Percentiles rank a stretch among this genome's conserved stretches.
phyloP scores from a whole-genome alignment of 306 rosid genomes.

The Datisca glomerata region DNA sequence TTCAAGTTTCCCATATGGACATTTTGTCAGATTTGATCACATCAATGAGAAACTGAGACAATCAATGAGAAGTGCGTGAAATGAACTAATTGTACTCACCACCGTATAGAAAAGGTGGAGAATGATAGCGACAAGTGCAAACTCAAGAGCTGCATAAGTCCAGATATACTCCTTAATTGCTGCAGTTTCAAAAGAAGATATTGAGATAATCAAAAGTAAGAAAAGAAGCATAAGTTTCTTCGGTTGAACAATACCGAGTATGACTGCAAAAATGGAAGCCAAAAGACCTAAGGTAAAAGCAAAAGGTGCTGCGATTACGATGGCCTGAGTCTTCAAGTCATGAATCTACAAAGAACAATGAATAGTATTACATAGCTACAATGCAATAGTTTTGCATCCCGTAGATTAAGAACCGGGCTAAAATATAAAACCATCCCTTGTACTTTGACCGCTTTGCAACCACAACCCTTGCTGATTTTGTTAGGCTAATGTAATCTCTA shows the following conservation, averaged over 20 bases:
- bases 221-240: neutral
- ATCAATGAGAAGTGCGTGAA: neutral
- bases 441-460: too few relatives aligned
- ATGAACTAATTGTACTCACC: constrained; percentile 36
- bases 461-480: too few relatives aligned
- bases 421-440: neutral
- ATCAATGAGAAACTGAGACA: neutral
- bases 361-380: too few relatives aligned
- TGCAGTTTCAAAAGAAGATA: too few relatives aligned
- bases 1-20: too few relatives aligned
- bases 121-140: constrained; percentile 72
- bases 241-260: constrained; percentile 47
- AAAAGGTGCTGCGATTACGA: constrained; percentile 74
- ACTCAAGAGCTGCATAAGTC: constrained; percentile 96
- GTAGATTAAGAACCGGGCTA: neutral
- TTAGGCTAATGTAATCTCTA: too few relatives aligned
- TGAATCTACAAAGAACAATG: constrained; percentile 38
- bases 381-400: too few relatives aligned
- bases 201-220: too few relatives aligned
- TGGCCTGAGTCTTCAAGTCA: constrained; percentile 74
- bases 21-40: too few relatives aligned
- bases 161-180: constrained; percentile 92
- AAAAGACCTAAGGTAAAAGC: constrained; percentile 75
- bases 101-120: constrained; percentile 61
- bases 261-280: constrained; percentile 65